Base-by-base conservation (phyloP, 2,329 filamentous ascomycete genomes). In the Ceratocystis papillata region DNA sequence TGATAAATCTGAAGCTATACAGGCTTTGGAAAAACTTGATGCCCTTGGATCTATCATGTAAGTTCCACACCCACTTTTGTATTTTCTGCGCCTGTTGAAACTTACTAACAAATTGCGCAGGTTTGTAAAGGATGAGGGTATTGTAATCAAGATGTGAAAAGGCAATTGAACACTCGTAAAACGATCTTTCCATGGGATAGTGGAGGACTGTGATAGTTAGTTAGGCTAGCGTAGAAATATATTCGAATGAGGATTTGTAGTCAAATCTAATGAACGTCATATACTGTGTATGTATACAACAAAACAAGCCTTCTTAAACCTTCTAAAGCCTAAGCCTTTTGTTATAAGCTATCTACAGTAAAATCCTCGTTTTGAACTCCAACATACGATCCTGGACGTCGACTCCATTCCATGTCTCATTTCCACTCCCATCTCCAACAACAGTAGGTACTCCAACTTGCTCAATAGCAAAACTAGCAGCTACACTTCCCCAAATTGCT, bases 381-480 rank as follows among this genome's bases (percentile, higher is more conserved):
- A 74, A 72, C 68, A 86, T 73, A 64, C 85, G 77, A 22, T 81
- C 77, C 4, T 79, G 73, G 3, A 86, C 81, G 28, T 72, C 72
- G 5, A 79, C 77, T 1, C 80, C 82, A 71, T 87, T 88, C 85
- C 85, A 88, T 20, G 77, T 80, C 74, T 87, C 85, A 25, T 71
- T 70, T 5, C 78, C 80, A 3, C 77, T 70, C 7, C 74, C 75
- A 63, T 79, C 75, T 61, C 72, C 71, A 1, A 73, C 77, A 12
- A 91, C 72, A 0, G 74, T 74, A 0, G 93, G 93, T 74, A 95
- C 83, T 0, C 94, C 93, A 64, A 96, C 86, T 75, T 99, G 94
- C 76, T 99, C 92, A 71, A 99, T 96, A 17, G 90, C 90, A 75
- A 96, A 94, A 72, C 91, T 92, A 6, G 94, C 93, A 1, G 90